Evolutionary conservation across 2,329 filamentous ascomycete genomes (phyloP), one percentile per base, ranked within the genome.

Genomic region (Penicillium sumatraense): DNA sequence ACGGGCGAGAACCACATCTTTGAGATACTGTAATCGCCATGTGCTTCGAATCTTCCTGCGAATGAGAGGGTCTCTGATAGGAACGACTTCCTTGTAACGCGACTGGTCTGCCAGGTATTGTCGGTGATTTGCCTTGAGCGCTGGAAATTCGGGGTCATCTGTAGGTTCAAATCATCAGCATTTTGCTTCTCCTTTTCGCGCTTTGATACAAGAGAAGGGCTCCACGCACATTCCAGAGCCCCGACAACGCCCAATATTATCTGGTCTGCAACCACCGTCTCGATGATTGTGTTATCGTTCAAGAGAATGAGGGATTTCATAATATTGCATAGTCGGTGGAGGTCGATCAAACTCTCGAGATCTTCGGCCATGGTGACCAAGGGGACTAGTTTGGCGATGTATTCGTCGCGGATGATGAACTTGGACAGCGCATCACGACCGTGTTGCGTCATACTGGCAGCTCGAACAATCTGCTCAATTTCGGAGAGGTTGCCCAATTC

Each of bases 141-240:
- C 92, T 6, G 95, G 95, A 67, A 98, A 99, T 75, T 99, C 95
- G 0, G 95, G 93, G 68, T 99, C 95, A 77, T 98, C 83, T 86
- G 64, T 21, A 44, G n/a, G 54, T 49, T 29, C 40, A 31, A 33
- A 46, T 68, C n/a, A n/a, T 80, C 60, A 78, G 75, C 60, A n/a
- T 27, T 42, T 18, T 20, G 24, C 24, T 11, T 16, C 16, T 51
- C 24, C 13, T 21, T n/a, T 20, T 18, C 18, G 13, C 24, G 13
- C 1, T 5, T 11, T 9, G 24, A 23, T 9, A 11, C 9, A 9
- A 3, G 35, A 20, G 33, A 14, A 16, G n/a, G n/a, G n/a, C n/a
- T n/a, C 6, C 46, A 40, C 81, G 65, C 75, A 85, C 83, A 99
- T 80, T 99, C 95, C 60, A 99, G 80, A 21, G 95, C 95, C 57